Conservation (phyloP, 768 basidiomycete genomes). For the Tylopilus subfusipes region DNA sequence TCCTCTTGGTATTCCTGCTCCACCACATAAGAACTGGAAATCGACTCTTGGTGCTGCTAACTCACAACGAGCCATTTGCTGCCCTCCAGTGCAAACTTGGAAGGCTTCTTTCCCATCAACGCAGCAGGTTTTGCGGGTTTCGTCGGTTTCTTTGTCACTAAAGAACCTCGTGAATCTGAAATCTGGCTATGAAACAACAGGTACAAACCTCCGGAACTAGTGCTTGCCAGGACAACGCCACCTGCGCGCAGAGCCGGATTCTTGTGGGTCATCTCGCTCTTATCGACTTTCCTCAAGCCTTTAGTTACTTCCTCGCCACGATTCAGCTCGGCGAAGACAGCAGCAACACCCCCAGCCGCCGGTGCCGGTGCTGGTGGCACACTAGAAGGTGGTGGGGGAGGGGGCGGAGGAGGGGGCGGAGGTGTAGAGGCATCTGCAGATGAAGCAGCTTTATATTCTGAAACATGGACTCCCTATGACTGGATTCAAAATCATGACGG, state of each 20-base stretch:
- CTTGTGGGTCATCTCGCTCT: conserved; percentile 98
- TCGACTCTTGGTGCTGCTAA: conserved; percentile 1
- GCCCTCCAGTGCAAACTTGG: conserved; percentile 86
- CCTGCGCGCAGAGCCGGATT: conserved; percentile 78
- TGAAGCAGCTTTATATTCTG: conserved; percentile 46
- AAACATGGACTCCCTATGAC: conserved; percentile 52
- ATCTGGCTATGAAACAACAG: conserved; percentile 16
- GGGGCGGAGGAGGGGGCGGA: conserved; percentile 54
- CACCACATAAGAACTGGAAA: conserved; percentile 1
- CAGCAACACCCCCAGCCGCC: conserved; percentile 55
- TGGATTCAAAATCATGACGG: background rate
- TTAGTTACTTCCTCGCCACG: conserved; percentile 88
- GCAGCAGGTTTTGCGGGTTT: conserved; percentile 84
- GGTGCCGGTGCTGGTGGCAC: conserved; percentile 42
- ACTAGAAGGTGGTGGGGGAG: conserved; percentile 48
- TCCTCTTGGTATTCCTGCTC: conserved; percentile 89
- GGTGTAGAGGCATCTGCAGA: conserved; percentile 28
- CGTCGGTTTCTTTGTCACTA: conserved; percentile 58
- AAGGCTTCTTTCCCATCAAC: conserved; percentile 84
- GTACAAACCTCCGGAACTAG: conserved; percentile 32
- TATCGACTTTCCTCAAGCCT: conserved; percentile 88
- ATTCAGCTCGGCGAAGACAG: conserved; percentile 90
- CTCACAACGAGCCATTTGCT: conserved; percentile 91
- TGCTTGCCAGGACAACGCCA: conserved; percentile 46
- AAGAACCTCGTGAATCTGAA: background rate